Conservation (phyloP, 371 early-diverging fungal species). For the Batrachochytrium dendrobatidis region DNA sequence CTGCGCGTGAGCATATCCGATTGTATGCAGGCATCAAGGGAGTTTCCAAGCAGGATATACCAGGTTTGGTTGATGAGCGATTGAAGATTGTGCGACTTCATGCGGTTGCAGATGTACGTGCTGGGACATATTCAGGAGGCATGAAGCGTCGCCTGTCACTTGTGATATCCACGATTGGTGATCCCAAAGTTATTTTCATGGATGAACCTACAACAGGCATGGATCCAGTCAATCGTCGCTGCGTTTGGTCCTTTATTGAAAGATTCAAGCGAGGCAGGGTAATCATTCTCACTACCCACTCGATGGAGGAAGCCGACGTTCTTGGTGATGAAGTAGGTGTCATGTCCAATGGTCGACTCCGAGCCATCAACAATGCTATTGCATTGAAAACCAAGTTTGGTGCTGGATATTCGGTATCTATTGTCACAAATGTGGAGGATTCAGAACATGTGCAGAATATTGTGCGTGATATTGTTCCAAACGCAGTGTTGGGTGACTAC, state of each 20-base stretch:
- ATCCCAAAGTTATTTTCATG: conserved; percentile 24
- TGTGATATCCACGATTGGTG: conserved; percentile 22
- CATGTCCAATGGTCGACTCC: conserved; percentile 52
- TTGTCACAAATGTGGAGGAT: conserved; percentile 7
- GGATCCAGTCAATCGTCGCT: conserved; percentile 56
- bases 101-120: conserved; percentile 10
- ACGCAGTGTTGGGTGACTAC: conserved; percentile 47
- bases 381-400: conserved; percentile 53
- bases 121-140: conserved; percentile 36
- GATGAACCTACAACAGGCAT: conserved; percentile 48
- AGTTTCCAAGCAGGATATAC: conserved; percentile 35
- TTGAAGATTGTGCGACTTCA: conserved; percentile 16
- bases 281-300: conserved; percentile 56
- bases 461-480: conserved; percentile 30
- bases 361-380: conserved; percentile 45
- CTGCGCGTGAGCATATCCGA: conserved; percentile 54
- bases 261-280: conserved; percentile 49
- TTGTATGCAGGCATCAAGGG: conserved; percentile 60
- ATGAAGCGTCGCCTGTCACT: conserved; percentile 57
- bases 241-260: conserved; percentile 58
- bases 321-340: conserved; percentile 45
- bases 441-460: conserved; percentile 27
- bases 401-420: conserved; percentile 34
- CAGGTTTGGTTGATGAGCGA: conserved; percentile 31
- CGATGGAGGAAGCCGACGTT: conserved; percentile 61